phyloP scores from a whole-genome alignment of 108 stramenopile genomes.

The Fragilaria radians region DNA sequence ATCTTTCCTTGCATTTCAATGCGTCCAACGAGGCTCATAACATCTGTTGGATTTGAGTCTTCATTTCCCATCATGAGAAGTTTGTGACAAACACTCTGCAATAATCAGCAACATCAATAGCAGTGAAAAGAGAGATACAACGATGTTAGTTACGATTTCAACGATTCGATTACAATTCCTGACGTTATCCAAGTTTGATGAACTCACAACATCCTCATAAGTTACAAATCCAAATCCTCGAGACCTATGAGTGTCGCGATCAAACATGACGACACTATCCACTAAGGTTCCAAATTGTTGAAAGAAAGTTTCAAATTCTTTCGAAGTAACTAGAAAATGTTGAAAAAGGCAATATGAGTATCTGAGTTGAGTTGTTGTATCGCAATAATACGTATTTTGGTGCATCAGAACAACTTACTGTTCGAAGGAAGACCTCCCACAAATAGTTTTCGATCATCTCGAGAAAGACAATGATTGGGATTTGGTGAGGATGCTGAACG shows the following conservation, averaged over 20 bases:
- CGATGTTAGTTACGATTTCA: neutral
- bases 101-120: neutral
- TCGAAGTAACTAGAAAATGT: conserved; percentile 43
- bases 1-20: conserved; percentile 55
- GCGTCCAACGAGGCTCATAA: conserved; percentile 28
- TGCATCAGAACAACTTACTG: conserved; percentile 31
- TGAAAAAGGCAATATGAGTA: neutral
- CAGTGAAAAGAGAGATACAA: neutral
- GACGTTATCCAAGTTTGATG: neutral
- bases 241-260: conserved; percentile 64
- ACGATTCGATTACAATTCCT: neutral
- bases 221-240: conserved; percentile 94
- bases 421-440: conserved; percentile 62
- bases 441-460: conserved; percentile 65
- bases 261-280: conserved; percentile 74
- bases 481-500: conserved; percentile 32
- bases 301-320: conserved; percentile 57
- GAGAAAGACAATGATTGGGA: too few species aligned
- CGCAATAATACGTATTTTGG: neutral
- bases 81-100: neutral
- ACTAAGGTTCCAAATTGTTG: conserved; percentile 63
- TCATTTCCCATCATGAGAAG: neutral
- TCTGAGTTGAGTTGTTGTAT: neutral
- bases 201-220: conserved; percentile 49
- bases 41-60: neutral